A percentile compares a stretch with the other conserved stretches of the same genome.
phyloP scores from a whole-genome alignment of 495 filamentous ascomycete genomes.

The Xylaria castorea region DNA sequence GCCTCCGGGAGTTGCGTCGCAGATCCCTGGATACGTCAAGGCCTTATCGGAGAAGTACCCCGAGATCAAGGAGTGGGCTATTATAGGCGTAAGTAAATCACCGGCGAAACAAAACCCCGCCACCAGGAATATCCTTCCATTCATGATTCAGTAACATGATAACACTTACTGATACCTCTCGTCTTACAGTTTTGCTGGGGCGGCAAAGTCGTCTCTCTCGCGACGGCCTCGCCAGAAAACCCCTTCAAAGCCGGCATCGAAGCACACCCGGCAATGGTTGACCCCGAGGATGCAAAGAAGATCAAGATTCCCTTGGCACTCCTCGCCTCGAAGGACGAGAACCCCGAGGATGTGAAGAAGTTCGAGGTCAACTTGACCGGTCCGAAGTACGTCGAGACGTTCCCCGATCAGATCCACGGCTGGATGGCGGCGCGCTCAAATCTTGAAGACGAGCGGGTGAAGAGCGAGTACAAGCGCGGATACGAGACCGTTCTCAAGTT shows the following conservation, averaged over 20 bases:
- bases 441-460: slow-evolving; percentile 69
- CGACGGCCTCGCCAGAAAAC: slow-evolving; percentile 64
- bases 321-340: slow-evolving; percentile 73
- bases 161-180: background rate
- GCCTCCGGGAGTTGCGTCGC: slow-evolving; percentile 65
- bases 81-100: slow-evolving; percentile 69
- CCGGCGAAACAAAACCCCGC: background rate
- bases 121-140: background rate
- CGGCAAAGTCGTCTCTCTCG: slow-evolving; percentile 69
- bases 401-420: slow-evolving; percentile 82
- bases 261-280: slow-evolving; percentile 88
- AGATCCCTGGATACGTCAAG: slow-evolving; percentile 68
- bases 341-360: slow-evolving; percentile 68
- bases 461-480: slow-evolving; percentile 78
- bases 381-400: slow-evolving; percentile 80
- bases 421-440: slow-evolving; percentile 87
- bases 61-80: slow-evolving; percentile 76
- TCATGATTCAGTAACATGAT: background rate
- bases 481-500: slow-evolving; percentile 78
- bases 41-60: slow-evolving; percentile 61
- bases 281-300: slow-evolving; percentile 71
- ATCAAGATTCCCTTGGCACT: slow-evolving; percentile 70
- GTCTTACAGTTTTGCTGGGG: slow-evolving; percentile 81
- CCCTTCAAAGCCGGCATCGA: slow-evolving; percentile 74
- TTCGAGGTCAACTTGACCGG: slow-evolving; percentile 72